Base-by-base conservation (phyloP, 768 basidiomycete genomes). In the Serendipita sp. region DNA sequence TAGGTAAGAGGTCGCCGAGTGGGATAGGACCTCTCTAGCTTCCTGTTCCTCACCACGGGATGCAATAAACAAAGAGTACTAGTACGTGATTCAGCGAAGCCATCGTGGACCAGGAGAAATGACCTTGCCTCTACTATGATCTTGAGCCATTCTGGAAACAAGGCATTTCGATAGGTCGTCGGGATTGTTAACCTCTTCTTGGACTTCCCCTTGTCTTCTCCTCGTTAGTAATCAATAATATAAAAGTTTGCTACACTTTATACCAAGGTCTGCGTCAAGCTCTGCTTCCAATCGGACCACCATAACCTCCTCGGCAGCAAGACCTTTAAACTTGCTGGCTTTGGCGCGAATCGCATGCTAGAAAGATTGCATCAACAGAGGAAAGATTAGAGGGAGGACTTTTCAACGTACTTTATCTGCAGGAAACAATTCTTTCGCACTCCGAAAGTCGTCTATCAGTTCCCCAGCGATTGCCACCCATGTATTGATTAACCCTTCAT, bases 401-500 rank as follows among this genome's bases (percentile, higher is more conserved):
- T 60, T 34, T 43, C n/a, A 23, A 74, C 83, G 69, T 66, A 92
- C 92, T 68, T 85, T 75, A 33, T 85, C 85, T 2, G 86, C 83
- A 68, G 86, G 78, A 71, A 95, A 99, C 67, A 97, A 71, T 66
- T 84, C 82, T 66, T 85, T 80, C 0, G 93, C 93, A 75, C 92
- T 86, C 62, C 95, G 77, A 74, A 93, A 97, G 72, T 82, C 85
- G 66, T 96, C 93, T 2, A 96, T 80, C 52, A 99, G 76, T 68
- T 83, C 86, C 70, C 91, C 89, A 0, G 91, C 91, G 69, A 91
- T 85, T 33, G 85, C 70, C 67, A 95, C 75, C 88, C 93, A 97
- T 68, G 86, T 81, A 62, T 81, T 77, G 64, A 81, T 76, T 3
- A 83, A 81, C 13, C 81, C 80, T 1, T 75, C 73, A 23, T 80